These are phyloP conservation scores for Conringia planisiliqua DNA, from an alignment of 345 rosid genomes.

Conservation along the genomic window DNA sequence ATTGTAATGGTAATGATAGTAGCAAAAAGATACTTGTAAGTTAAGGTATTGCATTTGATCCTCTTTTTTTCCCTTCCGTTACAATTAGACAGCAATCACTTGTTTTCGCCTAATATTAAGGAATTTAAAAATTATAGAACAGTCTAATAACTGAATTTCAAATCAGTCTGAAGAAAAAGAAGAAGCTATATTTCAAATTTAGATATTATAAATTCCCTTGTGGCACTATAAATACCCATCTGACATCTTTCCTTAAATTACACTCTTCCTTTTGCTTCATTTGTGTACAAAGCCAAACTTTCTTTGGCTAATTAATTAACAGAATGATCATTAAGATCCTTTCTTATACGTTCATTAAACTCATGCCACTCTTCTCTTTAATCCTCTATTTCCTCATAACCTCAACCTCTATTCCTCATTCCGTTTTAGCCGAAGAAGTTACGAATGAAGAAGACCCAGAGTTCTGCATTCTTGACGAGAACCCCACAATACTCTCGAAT, in stretches of 20 bases:
- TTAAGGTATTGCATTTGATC: background rate
- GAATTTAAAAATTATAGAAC: background rate
- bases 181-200: background rate
- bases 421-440: conserved; percentile 6
- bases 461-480: conserved; percentile 19
- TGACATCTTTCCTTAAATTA: background rate
- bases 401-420: background rate
- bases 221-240: conserved; percentile 6
- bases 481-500: conserved; percentile 8
- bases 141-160: background rate
- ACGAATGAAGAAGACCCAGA: conserved; percentile 14
- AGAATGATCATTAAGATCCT: conserved; percentile 6
- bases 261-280: conserved; percentile 9
- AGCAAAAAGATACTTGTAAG: background rate
- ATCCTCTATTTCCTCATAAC: background rate
- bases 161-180: too few species aligned
- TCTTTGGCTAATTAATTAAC: background rate
- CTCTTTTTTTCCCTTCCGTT: background rate
- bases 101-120: conserved; percentile 17
- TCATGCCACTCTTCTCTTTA: conserved; percentile 8
- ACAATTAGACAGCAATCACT: conserved; percentile 10
- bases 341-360: conserved; percentile 11
- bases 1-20: background rate
- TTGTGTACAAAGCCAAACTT: conserved; percentile 8
- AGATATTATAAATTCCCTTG: too few species aligned